Evolutionary conservation across 169 alveolate genomes (phyloP), one percentile per base, ranked within the genome.

Genomic region (Plasmodium billcollinsi): DNA sequence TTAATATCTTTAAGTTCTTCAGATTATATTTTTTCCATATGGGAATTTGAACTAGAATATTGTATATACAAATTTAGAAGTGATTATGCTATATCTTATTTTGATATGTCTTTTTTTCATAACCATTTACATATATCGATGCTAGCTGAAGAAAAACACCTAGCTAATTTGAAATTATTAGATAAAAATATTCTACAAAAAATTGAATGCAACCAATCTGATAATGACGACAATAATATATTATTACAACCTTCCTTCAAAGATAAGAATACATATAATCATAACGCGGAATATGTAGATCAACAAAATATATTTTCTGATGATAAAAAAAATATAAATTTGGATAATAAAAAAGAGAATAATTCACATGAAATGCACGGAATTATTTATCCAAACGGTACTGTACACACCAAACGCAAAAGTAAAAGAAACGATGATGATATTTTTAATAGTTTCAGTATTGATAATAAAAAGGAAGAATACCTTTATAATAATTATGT

Each of bases 61-160:
- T 86, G 92, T 63, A 33, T 86, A 72, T 86, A 86, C 66, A 86
- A 86, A 86, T 72, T 86, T 72, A 86, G 72, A 66, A 86, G 88
- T 52, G 78, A 86, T 3, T 72, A 72, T 61, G 8, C 73, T 20
- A 71, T 86, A 59, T 86, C 92, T 33, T 75, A 86, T 49, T 86
- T 86, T 72, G 92, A 86, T 24, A 24, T 86, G 2, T 86, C 75
- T 8, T 72, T 61, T 54, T 72, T 59, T 54, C 43, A 86, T 59
- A 66, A 72, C 45, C 14, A 86, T 33, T 73, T 86, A 8, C 78
- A 71, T 72, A 62, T 73, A 12, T 86, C 92, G 2, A 18, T 86
- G 18, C 62, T 86, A 61, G 92, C 92, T 26, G 47, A 86, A 47
- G 75, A 86, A 73, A 86, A 43, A 26, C 86, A 72, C 20, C 49